phyloP scores from a whole-genome alignment of 345 rosid genomes.

The Pseudoturritis turrita region DNA sequence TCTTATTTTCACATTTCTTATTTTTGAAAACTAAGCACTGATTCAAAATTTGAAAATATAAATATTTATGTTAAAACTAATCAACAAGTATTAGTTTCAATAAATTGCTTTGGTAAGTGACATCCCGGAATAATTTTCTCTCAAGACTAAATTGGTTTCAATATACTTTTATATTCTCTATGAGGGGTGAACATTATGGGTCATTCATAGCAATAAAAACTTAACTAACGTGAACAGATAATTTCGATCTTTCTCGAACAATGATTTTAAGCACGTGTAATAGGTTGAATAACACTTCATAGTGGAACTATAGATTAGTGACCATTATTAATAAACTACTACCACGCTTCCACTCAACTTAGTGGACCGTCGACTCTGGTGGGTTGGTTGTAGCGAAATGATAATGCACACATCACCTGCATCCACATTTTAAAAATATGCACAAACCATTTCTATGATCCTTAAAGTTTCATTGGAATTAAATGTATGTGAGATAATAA shows the following conservation, averaged over 20 bases:
- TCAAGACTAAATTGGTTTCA: neutral
- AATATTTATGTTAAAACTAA: neutral
- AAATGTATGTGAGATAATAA: neutral
- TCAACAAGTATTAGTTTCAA: neutral
- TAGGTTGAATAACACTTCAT: slow-evolving; percentile 2
- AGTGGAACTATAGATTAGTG: slow-evolving; percentile 21
- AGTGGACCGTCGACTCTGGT: slow-evolving; percentile 26
- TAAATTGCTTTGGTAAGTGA: neutral
- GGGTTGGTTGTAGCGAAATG: slow-evolving; percentile 13
- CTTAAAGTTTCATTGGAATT: neutral
- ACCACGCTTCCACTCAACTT: slow-evolving; percentile 13
- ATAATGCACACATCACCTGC: slow-evolving; percentile 18
- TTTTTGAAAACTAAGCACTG: neutral
- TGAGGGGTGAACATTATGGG: slow-evolving; percentile 9
- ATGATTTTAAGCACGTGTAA: slow-evolving; percentile 22
- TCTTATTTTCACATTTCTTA: neutral
- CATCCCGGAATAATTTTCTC: neutral
- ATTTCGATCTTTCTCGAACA: slow-evolving; percentile 12
- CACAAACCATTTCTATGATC: slow-evolving; percentile 1
- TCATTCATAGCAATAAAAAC: slow-evolving; percentile 16
- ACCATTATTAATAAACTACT: slow-evolving; percentile 12
- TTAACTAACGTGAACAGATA: neutral
- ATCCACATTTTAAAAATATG: neutral
- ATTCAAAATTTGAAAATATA: neutral
- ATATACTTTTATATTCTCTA: neutral